Percentiles rank a stretch among this genome's conserved stretches.
Conservation (phyloP, 2,329 filamentous ascomycete genomes). For the Rhexocercosporidium sp. region DNA sequence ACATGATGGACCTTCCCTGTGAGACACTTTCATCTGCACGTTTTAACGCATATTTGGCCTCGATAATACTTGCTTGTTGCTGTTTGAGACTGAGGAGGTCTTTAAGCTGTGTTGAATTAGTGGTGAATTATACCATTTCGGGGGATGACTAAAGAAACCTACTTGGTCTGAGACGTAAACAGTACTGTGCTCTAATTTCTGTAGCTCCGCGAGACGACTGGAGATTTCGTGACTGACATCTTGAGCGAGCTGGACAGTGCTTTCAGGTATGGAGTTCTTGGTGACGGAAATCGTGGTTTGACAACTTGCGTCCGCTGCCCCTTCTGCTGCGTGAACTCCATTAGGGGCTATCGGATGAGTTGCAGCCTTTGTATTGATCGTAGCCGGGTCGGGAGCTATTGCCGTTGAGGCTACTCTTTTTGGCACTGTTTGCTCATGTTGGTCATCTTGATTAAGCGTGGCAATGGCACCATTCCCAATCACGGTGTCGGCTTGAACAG, state of each 20-base stretch:
- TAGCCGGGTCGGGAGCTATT: neutral
- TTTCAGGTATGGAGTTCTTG: neutral
- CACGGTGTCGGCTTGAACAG: neutral
- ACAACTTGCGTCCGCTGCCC: neutral
- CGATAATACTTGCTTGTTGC: slow-evolving; percentile 52
- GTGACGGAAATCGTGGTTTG: neutral
- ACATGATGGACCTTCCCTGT: slow-evolving; percentile 43
- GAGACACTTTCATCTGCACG: slow-evolving; percentile 48
- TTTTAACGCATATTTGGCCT: slow-evolving; percentile 49
- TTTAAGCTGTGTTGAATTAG: slow-evolving; percentile 19
- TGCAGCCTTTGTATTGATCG: neutral
- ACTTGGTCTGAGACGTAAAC: slow-evolving; percentile 3
- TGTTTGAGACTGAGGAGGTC: slow-evolving; percentile 51
- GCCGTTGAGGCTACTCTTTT: neutral
- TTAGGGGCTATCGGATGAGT: neutral
- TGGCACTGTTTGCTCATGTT: neutral
- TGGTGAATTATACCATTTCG: neutral
- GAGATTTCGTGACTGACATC: slow-evolving; percentile 7
- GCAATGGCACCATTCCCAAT: neutral
- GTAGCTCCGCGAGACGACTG: slow-evolving; percentile 17
- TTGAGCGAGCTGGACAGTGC: slow-evolving; percentile 12
- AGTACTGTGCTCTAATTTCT: slow-evolving; percentile 16
- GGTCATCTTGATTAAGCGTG: neutral
- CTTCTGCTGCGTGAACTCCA: neutral
- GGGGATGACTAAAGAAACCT: neutral